These are phyloP conservation scores for Raddia distichophylla DNA, from an alignment of 176 grass and related monocot species.

Conservation along the genomic window DNA sequence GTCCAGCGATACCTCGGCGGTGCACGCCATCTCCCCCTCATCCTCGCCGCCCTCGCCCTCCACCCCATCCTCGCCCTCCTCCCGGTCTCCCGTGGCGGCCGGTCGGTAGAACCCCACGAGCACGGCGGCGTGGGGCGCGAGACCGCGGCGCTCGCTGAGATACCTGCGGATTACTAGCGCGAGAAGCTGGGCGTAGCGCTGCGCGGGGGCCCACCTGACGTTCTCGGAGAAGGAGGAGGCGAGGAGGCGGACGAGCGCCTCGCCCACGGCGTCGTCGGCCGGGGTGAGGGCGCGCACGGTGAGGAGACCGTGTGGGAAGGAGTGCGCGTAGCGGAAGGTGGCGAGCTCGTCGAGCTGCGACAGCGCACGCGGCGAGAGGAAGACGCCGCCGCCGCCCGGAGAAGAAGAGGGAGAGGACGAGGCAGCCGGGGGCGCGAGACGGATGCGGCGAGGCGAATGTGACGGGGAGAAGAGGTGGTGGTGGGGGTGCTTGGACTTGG, in stretches of 20 bases:
- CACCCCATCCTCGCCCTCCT: neutral
- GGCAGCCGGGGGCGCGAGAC: constrained; percentile 44
- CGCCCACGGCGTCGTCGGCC: constrained; percentile 50
- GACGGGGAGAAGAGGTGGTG: constrained; percentile 41
- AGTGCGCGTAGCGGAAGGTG: constrained; percentile 51
- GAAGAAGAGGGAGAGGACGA: constrained; percentile 32
- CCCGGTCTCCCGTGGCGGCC: neutral
- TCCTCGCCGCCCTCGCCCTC: neutral
- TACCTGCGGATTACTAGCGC: constrained; percentile 76
- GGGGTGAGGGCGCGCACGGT: constrained; percentile 59
- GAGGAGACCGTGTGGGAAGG: constrained; percentile 58
- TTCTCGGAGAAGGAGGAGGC: constrained; percentile 77
- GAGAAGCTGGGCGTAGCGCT: constrained; percentile 66
- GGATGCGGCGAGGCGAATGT: constrained; percentile 31
- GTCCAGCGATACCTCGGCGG: constrained; percentile 83
- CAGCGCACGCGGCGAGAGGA: constrained; percentile 59
- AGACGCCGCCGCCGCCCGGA: constrained; percentile 39
- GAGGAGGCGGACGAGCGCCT: constrained; percentile 64
- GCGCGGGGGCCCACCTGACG: constrained; percentile 56
- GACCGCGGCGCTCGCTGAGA: constrained; percentile 55
- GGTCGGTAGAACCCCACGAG: constrained; percentile 72
- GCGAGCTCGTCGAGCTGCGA: constrained; percentile 51
- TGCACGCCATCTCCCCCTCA: constrained; percentile 68
- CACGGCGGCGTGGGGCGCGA: constrained; percentile 67
- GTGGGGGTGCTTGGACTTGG: neutral